Evolutionary conservation across 345 rosid species (phyloP).

Genomic region (Clausena lansium): DNA sequence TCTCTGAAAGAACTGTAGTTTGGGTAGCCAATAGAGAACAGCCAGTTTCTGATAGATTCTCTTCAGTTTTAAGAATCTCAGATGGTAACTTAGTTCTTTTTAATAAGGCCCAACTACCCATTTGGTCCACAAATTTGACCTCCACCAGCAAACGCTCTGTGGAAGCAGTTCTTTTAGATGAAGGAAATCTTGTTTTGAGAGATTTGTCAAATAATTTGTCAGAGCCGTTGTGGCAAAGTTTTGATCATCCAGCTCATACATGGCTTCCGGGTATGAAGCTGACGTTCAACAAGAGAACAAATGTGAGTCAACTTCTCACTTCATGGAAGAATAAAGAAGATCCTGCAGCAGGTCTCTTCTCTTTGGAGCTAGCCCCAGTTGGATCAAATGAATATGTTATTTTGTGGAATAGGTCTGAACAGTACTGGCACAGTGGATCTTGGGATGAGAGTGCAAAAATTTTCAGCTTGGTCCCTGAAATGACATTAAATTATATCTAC

Average conservation of each 20-base stretch:
- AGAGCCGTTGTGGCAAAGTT: slow-evolving; percentile 61
- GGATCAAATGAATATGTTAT: slow-evolving; percentile 51
- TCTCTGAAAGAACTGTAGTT: slow-evolving; percentile 32
- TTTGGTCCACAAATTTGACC: slow-evolving; percentile 68
- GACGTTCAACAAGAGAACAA: slow-evolving; percentile 40
- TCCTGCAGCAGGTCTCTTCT: slow-evolving; percentile 72
- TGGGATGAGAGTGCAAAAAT: slow-evolving; percentile 43
- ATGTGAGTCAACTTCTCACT: slow-evolving; percentile 33
- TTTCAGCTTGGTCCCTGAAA: slow-evolving; percentile 65
- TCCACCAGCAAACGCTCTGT: slow-evolving; percentile 16
- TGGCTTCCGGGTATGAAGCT: slow-evolving; percentile 76
- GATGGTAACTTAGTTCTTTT: slow-evolving; percentile 63
- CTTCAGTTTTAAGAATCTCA: slow-evolving; percentile 50
- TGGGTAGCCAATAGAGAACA: slow-evolving; percentile 82
- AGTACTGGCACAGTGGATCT: slow-evolving; percentile 62
- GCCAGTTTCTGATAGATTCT: slow-evolving; percentile 42
- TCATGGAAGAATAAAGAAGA: slow-evolving; percentile 66
- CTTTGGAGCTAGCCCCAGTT: slow-evolving; percentile 55
- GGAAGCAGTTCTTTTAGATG: slow-evolving; percentile 33
- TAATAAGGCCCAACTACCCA: slow-evolving; percentile 37
- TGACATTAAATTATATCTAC: slow-evolving; percentile 52
- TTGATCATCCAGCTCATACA: slow-evolving; percentile 60
- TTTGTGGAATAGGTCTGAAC: slow-evolving; percentile 46
- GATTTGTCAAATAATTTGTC: slow-evolving; percentile 21
- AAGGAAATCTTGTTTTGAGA: slow-evolving; percentile 48